Evolutionary conservation across 495 filamentous ascomycete genomes (phyloP), one percentile per base, ranked within the genome.

Genomic region (Trichoderma parareesei): DNA sequence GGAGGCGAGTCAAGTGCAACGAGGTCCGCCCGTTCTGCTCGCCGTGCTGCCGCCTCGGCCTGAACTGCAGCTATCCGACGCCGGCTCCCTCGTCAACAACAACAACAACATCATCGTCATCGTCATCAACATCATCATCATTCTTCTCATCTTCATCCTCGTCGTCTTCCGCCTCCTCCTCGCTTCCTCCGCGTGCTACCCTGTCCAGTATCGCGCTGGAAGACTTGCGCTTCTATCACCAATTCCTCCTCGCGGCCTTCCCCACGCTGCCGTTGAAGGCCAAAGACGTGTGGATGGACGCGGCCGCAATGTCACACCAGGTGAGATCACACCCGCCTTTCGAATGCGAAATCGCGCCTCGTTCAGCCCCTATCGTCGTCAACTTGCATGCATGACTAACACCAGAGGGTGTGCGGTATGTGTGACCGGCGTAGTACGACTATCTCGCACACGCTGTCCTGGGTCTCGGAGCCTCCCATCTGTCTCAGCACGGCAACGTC

Each of bases 1-100:
- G 68, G 13, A 73, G 80, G n/a, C 74, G 74, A 66, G 79, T 84
- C 68, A 84, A 76, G 67, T 82, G 79, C 70, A 74, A 78, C 60
- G 80, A 82, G 65, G 73, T 74, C 16, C 71, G 70, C 14, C 79
- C 81, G 13, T 63, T 69, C 48, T 82, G 81, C 67, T 68, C 73
- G 20, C 76, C 79, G 66, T 84, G 81, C 68, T 68, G 72, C 11
- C 73, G 77, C 65, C 73, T 77, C 20, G 75, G 72, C 11, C 64
- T 82, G 38, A 63, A 69, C n/a, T 83, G 81, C 72, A 71, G 74
- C 41, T 83, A 81, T 68, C 75, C 79, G 10, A 48, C 65, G 65
- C 60, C 71, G 38, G n/a, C 18, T 6, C 11, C 53, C 3, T 7
- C 33, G 16, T 57, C 53, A 10, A 27, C 27, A 27, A 27, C 27